phyloP scores from a whole-genome alignment of 2,329 filamentous ascomycete genomes.

The Endothia cerciana region DNA sequence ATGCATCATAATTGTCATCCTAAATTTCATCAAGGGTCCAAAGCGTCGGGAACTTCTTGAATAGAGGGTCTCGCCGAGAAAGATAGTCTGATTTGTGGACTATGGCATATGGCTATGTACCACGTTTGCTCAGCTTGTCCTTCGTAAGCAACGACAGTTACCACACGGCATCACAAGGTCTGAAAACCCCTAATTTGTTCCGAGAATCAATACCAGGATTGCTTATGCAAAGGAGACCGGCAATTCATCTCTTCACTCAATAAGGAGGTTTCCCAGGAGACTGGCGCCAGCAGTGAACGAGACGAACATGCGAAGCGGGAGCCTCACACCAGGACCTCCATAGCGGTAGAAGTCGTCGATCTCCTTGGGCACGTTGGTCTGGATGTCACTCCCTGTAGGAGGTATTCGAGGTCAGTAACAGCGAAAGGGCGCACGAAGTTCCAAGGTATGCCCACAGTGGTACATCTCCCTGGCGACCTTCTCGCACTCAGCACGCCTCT shows the following conservation, averaged over 20 bases:
- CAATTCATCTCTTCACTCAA: neutral
- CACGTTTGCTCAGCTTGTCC: neutral
- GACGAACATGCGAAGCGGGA: slow-evolving; percentile 1
- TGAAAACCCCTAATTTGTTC: neutral
- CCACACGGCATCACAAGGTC: neutral
- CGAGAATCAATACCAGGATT: neutral
- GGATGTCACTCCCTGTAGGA: neutral
- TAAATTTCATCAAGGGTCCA: neutral
- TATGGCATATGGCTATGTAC: neutral
- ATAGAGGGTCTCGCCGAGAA: neutral
- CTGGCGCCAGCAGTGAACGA: neutral
- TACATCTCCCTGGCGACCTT: neutral
- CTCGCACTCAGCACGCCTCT: slow-evolving; percentile 3
- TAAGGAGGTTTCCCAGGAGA: neutral
- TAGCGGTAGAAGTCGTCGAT: neutral
- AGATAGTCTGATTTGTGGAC: neutral
- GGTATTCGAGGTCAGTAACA: neutral
- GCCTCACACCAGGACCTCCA: neutral
- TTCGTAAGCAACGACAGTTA: neutral
- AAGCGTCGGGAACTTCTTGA: neutral
- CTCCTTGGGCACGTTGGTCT: slow-evolving; percentile 7
- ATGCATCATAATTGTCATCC: too few relatives aligned
- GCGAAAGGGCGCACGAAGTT: neutral
- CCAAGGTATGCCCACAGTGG: neutral
- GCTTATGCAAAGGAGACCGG: too few relatives aligned